Evolutionary conservation across 495 filamentous ascomycete species (phyloP).

Genomic region (Alectoria sarmentosa): DNA sequence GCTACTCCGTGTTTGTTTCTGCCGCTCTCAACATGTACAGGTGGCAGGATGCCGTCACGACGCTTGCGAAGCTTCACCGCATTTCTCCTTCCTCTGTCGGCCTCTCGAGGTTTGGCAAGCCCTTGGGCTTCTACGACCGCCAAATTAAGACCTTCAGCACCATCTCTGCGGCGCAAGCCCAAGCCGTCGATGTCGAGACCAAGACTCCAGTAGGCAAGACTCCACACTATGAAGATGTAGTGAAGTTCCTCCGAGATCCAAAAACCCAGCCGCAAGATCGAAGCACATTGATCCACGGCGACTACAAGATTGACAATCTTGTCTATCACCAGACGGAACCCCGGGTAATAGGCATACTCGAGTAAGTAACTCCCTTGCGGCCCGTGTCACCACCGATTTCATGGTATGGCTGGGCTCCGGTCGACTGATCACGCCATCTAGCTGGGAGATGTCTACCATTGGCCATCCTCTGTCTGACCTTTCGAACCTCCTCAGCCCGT

Average conservation of each 20-base stretch:
- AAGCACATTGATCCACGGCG: slow-evolving; percentile 78
- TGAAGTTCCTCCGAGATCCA: slow-evolving; percentile 65
- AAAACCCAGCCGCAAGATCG: slow-evolving; percentile 68
- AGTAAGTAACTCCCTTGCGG: slow-evolving; percentile 43
- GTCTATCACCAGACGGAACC: slow-evolving; percentile 88
- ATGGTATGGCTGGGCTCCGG: background rate
- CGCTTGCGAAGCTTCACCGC: slow-evolving; percentile 79
- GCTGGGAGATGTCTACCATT: slow-evolving; percentile 95
- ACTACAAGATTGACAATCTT: slow-evolving; percentile 97
- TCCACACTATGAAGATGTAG: slow-evolving; percentile 73
- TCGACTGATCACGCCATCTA: slow-evolving; percentile 23
- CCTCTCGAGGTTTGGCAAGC: slow-evolving; percentile 64
- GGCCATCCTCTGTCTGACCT: slow-evolving; percentile 90
- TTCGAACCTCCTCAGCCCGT: slow-evolving; percentile 70
- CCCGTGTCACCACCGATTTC: background rate
- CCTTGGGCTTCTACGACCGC: slow-evolving; percentile 73
- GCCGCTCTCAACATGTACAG: slow-evolving; percentile 31
- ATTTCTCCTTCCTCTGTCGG: slow-evolving; percentile 59
- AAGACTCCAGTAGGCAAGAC: slow-evolving; percentile 69
- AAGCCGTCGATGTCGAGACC: slow-evolving; percentile 66
- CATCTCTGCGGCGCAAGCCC: slow-evolving; percentile 71
- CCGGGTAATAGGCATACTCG: slow-evolving; percentile 83
- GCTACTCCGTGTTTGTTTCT: background rate
- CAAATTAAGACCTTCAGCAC: slow-evolving; percentile 76
- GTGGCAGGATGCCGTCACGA: slow-evolving; percentile 78